A percentile compares a stretch with the other conserved stretches of the same genome.
Evolutionary conservation across 352 stramenopile genomes (phyloP).

Genomic region (Phytopythium delawarense): DNA sequence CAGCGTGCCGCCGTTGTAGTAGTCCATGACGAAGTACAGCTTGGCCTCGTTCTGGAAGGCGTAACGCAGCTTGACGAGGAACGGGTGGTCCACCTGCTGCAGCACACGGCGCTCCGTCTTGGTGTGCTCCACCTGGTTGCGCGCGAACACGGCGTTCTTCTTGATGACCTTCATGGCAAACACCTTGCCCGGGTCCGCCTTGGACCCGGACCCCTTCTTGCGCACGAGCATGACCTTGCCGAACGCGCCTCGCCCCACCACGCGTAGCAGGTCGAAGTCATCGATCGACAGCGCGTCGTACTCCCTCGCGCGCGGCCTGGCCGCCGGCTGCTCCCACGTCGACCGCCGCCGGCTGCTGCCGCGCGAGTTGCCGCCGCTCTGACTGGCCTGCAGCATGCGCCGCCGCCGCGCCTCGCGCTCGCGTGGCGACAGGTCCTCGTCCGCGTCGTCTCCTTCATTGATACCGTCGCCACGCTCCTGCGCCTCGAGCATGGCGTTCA

Average conservation of each 20-base stretch:
- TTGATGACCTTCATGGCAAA: constrained; percentile 93
- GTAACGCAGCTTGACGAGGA: constrained; percentile 84
- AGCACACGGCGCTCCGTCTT: constrained; percentile 89
- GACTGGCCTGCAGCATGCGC: background rate
- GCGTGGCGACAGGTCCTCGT: constrained; percentile 2
- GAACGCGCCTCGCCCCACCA: constrained; percentile 97
- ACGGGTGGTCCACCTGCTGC: constrained; percentile 80
- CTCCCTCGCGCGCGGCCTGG: constrained; percentile 19
- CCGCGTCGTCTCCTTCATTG: background rate
- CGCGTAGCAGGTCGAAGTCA: constrained; percentile 96
- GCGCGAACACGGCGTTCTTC: constrained; percentile 83
- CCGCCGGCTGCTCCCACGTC: constrained; percentile 2
- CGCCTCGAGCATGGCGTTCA: constrained; percentile 43
- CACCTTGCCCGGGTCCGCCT: constrained; percentile 32
- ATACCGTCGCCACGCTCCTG: constrained; percentile 12
- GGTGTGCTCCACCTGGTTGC: constrained; percentile 90
- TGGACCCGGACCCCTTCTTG: constrained; percentile 31
- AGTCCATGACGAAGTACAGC: constrained; percentile 90
- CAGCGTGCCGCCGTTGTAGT: constrained; percentile 83
- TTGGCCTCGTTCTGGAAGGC: constrained; percentile 84
- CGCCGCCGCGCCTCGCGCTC: constrained; percentile 4
- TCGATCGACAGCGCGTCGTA: constrained; percentile 78
- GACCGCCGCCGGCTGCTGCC: constrained; percentile 79
- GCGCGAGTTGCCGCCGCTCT: constrained; percentile 19
- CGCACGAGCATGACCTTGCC: constrained; percentile 92